A percentile compares a stretch with the other conserved stretches of the same genome.
Evolutionary conservation across 2,329 filamentous ascomycete genomes (phyloP).

Genomic region (Exophiala bonariae): DNA sequence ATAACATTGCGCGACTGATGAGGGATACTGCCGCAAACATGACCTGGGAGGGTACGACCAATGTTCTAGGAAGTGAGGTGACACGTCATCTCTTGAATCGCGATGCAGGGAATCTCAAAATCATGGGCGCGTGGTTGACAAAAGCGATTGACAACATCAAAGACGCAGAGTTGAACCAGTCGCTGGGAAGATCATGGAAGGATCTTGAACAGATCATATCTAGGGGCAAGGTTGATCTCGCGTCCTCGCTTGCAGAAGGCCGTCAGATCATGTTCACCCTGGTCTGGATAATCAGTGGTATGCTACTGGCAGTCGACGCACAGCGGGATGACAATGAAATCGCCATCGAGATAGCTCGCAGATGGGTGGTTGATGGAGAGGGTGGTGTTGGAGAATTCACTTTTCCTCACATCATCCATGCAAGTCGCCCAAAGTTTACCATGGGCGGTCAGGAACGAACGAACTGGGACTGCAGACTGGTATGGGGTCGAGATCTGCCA

Average conservation of each 20-base stretch:
- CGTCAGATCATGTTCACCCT: constrained; percentile 36
- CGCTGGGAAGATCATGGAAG: constrained; percentile 6
- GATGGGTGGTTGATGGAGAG: constrained; percentile 37
- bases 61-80: constrained; percentile 62
- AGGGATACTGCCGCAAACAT: constrained; percentile 54
- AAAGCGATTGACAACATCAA: constrained; percentile 40
- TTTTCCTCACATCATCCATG: no score
- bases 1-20: constrained; percentile 67
- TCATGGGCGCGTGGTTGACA: constrained; percentile 44
- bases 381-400: constrained; percentile 33
- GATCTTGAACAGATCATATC: constrained; percentile 6
- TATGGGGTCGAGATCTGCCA: no score
- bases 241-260: constrained; percentile 28
- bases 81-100: constrained; percentile 34
- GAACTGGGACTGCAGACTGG: no score
- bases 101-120: constrained; percentile 24
- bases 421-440: no score
- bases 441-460: no score
- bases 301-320: constrained; percentile 40
- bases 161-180: constrained; percentile 13
- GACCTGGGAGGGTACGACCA: constrained; percentile 74
- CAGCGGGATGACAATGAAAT: constrained; percentile 33
- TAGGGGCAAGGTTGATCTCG: constrained; percentile 16
- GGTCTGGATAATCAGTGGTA: constrained; percentile 37
- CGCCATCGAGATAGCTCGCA: constrained; percentile 35